Conservation (phyloP, 192 early-diverging fungal species). For the Diversispora eburnea region DNA sequence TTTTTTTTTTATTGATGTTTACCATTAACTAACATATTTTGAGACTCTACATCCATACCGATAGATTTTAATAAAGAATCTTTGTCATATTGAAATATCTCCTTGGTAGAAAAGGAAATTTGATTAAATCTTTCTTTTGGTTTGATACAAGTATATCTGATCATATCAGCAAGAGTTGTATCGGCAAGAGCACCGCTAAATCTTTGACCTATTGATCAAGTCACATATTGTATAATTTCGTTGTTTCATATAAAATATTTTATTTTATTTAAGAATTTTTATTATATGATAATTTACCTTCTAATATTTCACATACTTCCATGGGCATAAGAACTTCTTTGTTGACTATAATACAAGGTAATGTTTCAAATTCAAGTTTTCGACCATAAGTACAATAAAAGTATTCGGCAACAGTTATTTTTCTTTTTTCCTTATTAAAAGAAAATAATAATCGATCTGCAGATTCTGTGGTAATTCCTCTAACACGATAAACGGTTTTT, state of each 20-base stretch:
- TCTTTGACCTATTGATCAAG: background rate
- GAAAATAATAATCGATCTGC: background rate
- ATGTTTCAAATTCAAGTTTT: background rate
- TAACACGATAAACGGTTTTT: background rate
- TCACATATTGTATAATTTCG: background rate
- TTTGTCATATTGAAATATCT: background rate
- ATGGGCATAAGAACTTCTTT: background rate
- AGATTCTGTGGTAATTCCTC: background rate
- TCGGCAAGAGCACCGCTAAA: background rate
- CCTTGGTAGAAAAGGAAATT: background rate
- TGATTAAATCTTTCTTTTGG: constrained; percentile 1
- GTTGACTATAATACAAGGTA: constrained; percentile 11
- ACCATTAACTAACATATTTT: background rate
- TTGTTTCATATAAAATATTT: background rate
- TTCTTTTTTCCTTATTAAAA: background rate
- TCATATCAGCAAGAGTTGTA: background rate
- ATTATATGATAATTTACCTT: background rate
- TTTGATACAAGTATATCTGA: constrained; percentile 13
- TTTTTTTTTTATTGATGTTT: background rate
- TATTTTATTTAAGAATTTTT: background rate
- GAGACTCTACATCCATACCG: background rate
- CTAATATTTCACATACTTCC: background rate
- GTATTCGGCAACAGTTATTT: constrained; percentile 3
- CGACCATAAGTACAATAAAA: background rate
- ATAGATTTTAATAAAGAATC: constrained; percentile 4